Percentiles rank a stretch among this genome's conserved stretches.
phyloP scores from a whole-genome alignment of 768 basidiomycete genomes.

The Xanthoconium stramineum region DNA sequence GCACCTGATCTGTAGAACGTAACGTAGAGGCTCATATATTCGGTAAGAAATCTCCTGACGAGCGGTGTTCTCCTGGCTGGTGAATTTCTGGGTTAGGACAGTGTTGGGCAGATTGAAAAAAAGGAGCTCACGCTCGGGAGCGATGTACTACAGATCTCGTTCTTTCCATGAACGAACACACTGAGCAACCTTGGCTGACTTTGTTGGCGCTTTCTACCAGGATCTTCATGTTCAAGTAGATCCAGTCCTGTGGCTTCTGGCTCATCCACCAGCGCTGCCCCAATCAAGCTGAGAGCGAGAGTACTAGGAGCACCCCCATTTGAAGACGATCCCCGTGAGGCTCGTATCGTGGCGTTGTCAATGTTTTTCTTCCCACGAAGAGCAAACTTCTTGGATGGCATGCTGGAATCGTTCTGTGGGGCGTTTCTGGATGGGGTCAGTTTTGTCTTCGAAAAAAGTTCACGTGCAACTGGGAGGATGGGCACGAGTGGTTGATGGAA shows the following conservation, averaged over 20 bases:
- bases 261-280: conserved; percentile 38
- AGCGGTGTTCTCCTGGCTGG: conserved; percentile 5
- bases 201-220: conserved; percentile 17
- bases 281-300: conserved; percentile 19
- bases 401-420: conserved; percentile 27
- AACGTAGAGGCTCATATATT: conserved; percentile 1
- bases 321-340: conserved; percentile 23
- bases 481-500: conserved; percentile 78
- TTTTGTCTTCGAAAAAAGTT: conserved; percentile 75
- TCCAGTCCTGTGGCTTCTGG: conserved; percentile 35
- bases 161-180: conserved; percentile 26
- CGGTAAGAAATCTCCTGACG: conserved; percentile 1
- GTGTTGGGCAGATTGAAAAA: not conserved
- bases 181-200: conserved; percentile 31
- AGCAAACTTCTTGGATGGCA: conserved; percentile 18
- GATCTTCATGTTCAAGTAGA: conserved; percentile 14
- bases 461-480: conserved; percentile 74
- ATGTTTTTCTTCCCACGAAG: conserved; percentile 19
- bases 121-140: conserved; percentile 12
- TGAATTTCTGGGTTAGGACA: not conserved
- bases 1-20: no score
- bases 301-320: conserved; percentile 4
- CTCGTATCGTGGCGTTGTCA: conserved; percentile 12
- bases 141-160: conserved; percentile 1
- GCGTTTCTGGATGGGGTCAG: conserved; percentile 47